These are phyloP conservation scores for Bodo saltans DNA, from an alignment of 78 protist species.

Conservation along the genomic window DNA sequence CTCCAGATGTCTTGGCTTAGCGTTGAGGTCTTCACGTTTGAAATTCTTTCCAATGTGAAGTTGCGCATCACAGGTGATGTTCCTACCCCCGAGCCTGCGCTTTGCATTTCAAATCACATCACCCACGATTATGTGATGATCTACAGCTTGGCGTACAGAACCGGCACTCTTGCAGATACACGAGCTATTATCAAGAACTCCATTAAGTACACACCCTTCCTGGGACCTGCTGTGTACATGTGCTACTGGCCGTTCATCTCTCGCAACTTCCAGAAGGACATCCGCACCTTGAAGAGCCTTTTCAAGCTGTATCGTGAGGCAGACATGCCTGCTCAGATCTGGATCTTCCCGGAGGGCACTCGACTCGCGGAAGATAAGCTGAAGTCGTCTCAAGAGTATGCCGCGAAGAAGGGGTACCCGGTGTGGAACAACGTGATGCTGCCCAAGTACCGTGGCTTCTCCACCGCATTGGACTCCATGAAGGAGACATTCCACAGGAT, in stretches of 20 bases:
- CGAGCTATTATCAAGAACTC: not conserved
- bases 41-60: not conserved
- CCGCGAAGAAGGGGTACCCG: not conserved
- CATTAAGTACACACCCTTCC: not conserved
- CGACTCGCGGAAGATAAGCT: constrained; percentile 10
- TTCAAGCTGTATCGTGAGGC: not conserved
- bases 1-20: not conserved
- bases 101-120: not conserved
- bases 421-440: constrained; percentile 11
- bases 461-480: not conserved
- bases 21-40: not conserved
- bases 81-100: not conserved
- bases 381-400: constrained; percentile 23
- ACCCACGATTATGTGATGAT: not conserved
- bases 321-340: constrained; percentile 1
- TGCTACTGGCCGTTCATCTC: not conserved
- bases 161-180: not conserved
- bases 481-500: not conserved
- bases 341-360: constrained; percentile 35
- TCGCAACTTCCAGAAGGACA: not conserved
- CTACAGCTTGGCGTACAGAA: not conserved
- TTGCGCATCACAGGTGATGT: not conserved
- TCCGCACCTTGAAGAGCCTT: not conserved
- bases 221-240: not conserved
- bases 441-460: constrained; percentile 30